Base-by-base conservation (phyloP, 2,329 filamentous ascomycete genomes). In the Calonectria ilicicola region DNA sequence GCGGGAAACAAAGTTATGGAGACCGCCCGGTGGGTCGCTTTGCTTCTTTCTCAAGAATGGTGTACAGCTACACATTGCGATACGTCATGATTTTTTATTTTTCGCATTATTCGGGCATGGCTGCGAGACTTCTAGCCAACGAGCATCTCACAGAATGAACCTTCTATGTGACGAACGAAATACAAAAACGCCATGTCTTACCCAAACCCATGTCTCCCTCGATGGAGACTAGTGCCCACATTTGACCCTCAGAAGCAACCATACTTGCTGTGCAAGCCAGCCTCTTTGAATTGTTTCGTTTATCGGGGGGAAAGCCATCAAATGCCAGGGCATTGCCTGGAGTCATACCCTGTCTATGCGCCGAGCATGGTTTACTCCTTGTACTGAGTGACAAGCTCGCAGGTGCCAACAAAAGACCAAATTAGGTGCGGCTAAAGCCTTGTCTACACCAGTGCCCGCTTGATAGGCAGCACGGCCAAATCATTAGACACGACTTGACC, bases 111-210 rank as follows among this genome's bases (percentile, higher is more conserved):
- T 71, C 44, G 65, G 44, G 46, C 53, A 51, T 63, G 42, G 64
- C 38, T 58, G 53, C 53, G 26, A 60, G 47, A 26, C 23, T 32
- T 63, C 44, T 44, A 62, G 58, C 51, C 44, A 47, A 70, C 49
- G 38, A 53, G 56, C 49, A 65, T 58, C 67, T 70, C 67, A 65
- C 38, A 51, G 21, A 27, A 46, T 51, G 44, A 70, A 66, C 63
- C 51, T 70, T 70, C 63, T 70, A 46, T 70, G 51, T 67, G 40
- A 53, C n/a, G 67, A 70, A 27, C 23, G 38, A 66, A 58, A 64
- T 38, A 67, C 63, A 70, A 60, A 65, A 62, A 70, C 40, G 60
- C 67, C 56, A 53, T 66, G 63, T 67, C 69, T 70, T 63, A 67
- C 63, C 53, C 51, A 66, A 44, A 23, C 56, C 49, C 58, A 67